These are phyloP conservation scores for Xylaria longipes DNA, from an alignment of 495 filamentous ascomycete species.

Conservation along the genomic window DNA sequence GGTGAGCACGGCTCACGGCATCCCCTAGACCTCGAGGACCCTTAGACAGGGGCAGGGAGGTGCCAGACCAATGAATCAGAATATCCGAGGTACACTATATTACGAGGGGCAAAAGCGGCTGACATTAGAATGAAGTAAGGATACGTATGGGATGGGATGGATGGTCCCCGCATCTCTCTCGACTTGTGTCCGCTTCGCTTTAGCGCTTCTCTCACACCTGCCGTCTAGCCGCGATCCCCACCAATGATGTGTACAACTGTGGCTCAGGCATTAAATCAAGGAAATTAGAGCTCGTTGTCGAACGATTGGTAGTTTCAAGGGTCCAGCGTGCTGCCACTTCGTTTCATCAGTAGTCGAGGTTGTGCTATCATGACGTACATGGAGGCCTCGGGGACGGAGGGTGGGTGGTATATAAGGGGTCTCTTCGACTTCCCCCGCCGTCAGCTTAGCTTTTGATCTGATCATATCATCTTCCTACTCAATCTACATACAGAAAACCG, in stretches of 20 bases:
- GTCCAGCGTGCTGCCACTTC: neutral
- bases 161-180: neutral
- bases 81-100: neutral
- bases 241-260: constrained; percentile 3
- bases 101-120: neutral
- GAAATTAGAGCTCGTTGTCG: neutral
- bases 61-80: constrained; percentile 3
- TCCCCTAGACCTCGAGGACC: neutral
- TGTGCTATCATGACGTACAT: constrained; percentile 5
- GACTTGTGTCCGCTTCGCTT: neutral
- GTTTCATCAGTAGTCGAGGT: neutral
- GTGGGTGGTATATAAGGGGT: constrained; percentile 6
- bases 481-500: neutral
- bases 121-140: neutral
- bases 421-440: neutral
- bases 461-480: neutral
- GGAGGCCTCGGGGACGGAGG: neutral
- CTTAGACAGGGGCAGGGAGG: neutral
- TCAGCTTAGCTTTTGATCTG: neutral
- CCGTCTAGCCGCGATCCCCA: neutral
- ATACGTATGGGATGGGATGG: neutral
- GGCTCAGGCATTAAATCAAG: neutral
- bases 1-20: constrained; percentile 1
- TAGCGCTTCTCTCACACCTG: neutral
- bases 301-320: constrained; percentile 10